A percentile compares a stretch with the other conserved stretches of the same genome.
Evolutionary conservation across 306 rosid species (phyloP).

Genomic region (Cucumis cinereus): DNA sequence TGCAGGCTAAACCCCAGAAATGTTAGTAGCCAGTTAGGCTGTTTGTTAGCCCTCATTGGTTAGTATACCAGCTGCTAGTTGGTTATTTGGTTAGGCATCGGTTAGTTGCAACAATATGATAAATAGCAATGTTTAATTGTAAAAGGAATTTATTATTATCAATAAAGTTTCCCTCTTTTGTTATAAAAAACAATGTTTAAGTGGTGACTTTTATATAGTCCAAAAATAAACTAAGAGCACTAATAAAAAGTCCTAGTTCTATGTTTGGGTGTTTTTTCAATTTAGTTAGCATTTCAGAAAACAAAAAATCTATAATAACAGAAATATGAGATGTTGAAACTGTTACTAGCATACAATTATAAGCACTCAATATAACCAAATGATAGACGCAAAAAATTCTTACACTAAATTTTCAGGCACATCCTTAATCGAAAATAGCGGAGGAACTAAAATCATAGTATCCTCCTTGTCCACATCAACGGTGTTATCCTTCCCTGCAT

Average conservation of each 20-base stretch:
- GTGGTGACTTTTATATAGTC: background rate
- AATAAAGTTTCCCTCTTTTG: background rate
- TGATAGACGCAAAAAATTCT: conserved; percentile 18
- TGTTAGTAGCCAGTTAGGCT: too few species aligned
- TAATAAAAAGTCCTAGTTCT: background rate
- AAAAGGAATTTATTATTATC: too few species aligned
- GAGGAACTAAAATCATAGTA: conserved; percentile 71
- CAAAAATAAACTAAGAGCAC: background rate
- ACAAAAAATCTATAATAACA: background rate
- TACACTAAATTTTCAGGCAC: conserved; percentile 76
- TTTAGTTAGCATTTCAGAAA: background rate
- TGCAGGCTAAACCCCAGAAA: too few species aligned
- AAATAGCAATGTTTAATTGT: too few species aligned
- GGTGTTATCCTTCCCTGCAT: conserved; percentile 39
- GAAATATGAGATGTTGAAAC: background rate
- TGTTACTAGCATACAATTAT: background rate
- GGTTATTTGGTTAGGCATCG: too few species aligned
- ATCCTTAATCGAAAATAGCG: conserved; percentile 62
- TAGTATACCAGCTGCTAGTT: too few species aligned
- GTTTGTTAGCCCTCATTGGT: too few species aligned
- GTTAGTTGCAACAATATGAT: too few species aligned
- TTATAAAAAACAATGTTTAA: background rate
- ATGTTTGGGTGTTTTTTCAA: background rate
- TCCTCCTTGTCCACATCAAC: conserved; percentile 62
- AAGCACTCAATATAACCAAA: background rate